Evolutionary conservation across 2,329 filamentous ascomycete genomes (phyloP).

Genomic region (Teratosphaeria destructans): DNA sequence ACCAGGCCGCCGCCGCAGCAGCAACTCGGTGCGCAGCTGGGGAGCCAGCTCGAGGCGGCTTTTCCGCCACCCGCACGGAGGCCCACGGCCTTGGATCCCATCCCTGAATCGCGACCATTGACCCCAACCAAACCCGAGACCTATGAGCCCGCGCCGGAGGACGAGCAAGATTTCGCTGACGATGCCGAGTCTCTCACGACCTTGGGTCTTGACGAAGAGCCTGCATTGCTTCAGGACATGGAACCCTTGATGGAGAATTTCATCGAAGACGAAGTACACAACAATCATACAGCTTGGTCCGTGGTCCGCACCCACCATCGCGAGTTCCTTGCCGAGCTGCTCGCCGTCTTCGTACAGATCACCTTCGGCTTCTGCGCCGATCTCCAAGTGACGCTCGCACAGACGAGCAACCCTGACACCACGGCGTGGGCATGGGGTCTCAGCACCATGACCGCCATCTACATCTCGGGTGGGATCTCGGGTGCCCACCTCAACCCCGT

Average conservation of each 20-base stretch:
- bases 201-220: conserved; percentile 26
- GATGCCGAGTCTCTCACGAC: conserved; percentile 10
- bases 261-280: conserved; percentile 39
- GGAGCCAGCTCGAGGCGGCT: background rate
- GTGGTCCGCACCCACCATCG: conserved; percentile 41
- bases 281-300: conserved; percentile 36
- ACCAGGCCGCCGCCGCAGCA: background rate
- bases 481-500: conserved; percentile 41
- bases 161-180: background rate
- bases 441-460: conserved; percentile 40
- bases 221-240: conserved; percentile 32
- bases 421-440: conserved; percentile 39
- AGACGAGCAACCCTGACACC: conserved; percentile 31
- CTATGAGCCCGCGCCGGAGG: conserved; percentile 3
- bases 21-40: background rate
- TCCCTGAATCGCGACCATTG: background rate
- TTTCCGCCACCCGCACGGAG: background rate
- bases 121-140: background rate
- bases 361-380: conserved; percentile 42
- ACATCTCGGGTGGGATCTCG: conserved; percentile 35
- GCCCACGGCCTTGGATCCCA: background rate
- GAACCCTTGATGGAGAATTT: conserved; percentile 34
- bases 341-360: conserved; percentile 32
- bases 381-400: conserved; percentile 31
- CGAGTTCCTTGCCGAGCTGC: conserved; percentile 44